phyloP scores from a whole-genome alignment of 2,329 filamentous ascomycete genomes.

The Aspergillus tamarii region DNA sequence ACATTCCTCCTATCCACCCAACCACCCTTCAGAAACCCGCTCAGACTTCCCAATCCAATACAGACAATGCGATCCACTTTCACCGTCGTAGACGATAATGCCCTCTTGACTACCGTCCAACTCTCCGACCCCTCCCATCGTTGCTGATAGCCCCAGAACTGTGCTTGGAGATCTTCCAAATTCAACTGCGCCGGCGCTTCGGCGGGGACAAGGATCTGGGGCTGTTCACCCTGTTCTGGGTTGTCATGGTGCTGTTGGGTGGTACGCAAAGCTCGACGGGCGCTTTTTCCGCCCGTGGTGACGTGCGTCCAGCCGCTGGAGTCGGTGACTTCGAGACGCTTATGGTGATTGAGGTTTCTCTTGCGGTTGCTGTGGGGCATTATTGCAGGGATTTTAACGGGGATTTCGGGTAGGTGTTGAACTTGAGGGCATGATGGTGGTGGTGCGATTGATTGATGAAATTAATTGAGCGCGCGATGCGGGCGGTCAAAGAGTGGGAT shows the following conservation, averaged over 20 bases:
- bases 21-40: constrained; percentile 45
- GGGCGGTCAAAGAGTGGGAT: neutral
- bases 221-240: constrained; percentile 3
- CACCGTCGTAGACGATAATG: constrained; percentile 8
- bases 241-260: constrained; percentile 1
- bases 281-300: constrained; percentile 33
- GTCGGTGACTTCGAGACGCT: constrained; percentile 43
- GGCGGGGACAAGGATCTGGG: constrained; percentile 33
- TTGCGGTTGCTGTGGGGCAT: constrained; percentile 42
- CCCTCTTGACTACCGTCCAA: constrained; percentile 26
- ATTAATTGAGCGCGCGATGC: neutral
- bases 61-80: constrained; percentile 34
- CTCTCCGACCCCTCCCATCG: constrained; percentile 35
- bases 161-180: constrained; percentile 32
- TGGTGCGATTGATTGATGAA: neutral
- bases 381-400: constrained; percentile 6
- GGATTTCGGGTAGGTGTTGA: neutral
- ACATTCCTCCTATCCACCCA: constrained; percentile 47
- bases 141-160: constrained; percentile 33
- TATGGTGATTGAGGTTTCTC: constrained; percentile 27
- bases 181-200: constrained; percentile 40
- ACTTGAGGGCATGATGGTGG: neutral
- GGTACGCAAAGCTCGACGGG: constrained; percentile 28
- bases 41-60: constrained; percentile 46
- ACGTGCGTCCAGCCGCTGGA: constrained; percentile 50